Evolutionary conservation across 2,329 filamentous ascomycete species (phyloP), one percentile per base, ranked within the genome.

Genomic region (Epichloe gansuensis): DNA sequence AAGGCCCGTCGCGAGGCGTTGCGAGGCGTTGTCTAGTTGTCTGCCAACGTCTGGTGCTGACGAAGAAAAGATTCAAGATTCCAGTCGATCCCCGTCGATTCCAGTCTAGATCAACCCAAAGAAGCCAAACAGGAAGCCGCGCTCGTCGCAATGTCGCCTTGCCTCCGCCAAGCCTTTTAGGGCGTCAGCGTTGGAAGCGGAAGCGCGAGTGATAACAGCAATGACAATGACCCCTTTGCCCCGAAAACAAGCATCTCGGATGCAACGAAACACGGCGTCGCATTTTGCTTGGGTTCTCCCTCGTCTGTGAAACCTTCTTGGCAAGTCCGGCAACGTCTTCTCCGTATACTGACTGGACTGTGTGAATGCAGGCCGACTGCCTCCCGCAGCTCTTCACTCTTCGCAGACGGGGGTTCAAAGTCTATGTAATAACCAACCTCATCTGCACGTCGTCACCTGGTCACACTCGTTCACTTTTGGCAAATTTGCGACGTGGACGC

Each of bases 191-290:
- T 38, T 21, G 25, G 8, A 21, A 41, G 17, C 42, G n/a, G 43
- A 27, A 21, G 17, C 17, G 17, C 17, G 34, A 36, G 27, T 39
- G 43, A 39, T 17, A 41, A 36, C 17, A 11, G 13, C 34, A 39
- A 13, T 9, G 47, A 36, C 23, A 40, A 15, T 11, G 48, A 42
- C 51, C 47, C 42, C 38, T 53, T 48, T 51, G 12, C 52, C 52
- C 52, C 52, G 52, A 53, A 38, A 36, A 42, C 46, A 44, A 34
- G 17, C 36, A 44, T 36, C 13, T 44, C 0, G 27, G 7, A 31
- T 31, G 25, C 38, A 23, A 53, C 47, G 47, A 47, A 40, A 50
- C 42, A n/a, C 36, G 42, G 36, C 27, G 48, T 51, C 44, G 48
- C 23, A 53, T 53, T 17, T 34, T n/a, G 15, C 35, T 25, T 23